Percentiles rank a stretch among this genome's conserved stretches.
Conservation (phyloP, 495 filamentous ascomycete species). For the Baudoinia panamericana region DNA sequence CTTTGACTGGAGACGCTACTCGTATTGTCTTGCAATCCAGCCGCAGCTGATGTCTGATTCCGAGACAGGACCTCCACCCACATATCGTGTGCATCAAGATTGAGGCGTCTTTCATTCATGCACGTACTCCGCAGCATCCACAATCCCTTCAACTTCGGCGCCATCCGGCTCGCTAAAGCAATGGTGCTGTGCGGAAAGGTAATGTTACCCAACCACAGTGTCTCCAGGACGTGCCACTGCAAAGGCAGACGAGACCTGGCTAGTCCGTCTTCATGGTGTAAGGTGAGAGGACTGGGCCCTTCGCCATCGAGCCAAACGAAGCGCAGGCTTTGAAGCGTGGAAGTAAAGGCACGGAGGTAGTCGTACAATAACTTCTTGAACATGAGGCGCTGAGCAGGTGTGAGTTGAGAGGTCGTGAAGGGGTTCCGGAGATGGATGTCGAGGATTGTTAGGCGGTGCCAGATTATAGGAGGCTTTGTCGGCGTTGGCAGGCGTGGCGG, state of each 20-base stretch:
- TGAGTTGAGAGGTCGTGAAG: slow-evolving; percentile 5
- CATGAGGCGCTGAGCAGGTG: slow-evolving; percentile 11
- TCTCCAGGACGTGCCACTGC: slow-evolving; percentile 5
- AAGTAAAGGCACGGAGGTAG: slow-evolving; percentile 19
- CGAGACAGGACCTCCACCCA: slow-evolving; percentile 2
- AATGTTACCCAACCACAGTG: slow-evolving; percentile 12
- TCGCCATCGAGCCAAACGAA: slow-evolving; percentile 22
- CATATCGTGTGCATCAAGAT: background rate
- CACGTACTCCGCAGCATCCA: slow-evolving; percentile 1
- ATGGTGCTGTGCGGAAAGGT: slow-evolving; percentile 2
- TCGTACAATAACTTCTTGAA: slow-evolving; percentile 23
- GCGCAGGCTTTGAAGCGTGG: slow-evolving; percentile 12
- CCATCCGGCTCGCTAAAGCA: background rate
- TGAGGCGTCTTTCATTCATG: background rate
- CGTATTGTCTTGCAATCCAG: too few relatives aligned
- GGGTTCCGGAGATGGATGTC: slow-evolving; percentile 21
- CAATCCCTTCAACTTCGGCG: slow-evolving; percentile 3
- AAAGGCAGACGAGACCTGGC: slow-evolving; percentile 2
- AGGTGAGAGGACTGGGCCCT: slow-evolving; percentile 17
- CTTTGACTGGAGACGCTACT: slow-evolving; percentile 11
- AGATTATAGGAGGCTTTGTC: background rate
- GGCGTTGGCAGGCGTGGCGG: slow-evolving; percentile 5
- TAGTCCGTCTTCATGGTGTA: slow-evolving; percentile 11
- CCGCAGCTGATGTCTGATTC: too few relatives aligned
- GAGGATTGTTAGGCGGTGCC: slow-evolving; percentile 17